Conservation (phyloP, 2,329 filamentous ascomycete genomes). For the Aspergillus fumigatus region DNA sequence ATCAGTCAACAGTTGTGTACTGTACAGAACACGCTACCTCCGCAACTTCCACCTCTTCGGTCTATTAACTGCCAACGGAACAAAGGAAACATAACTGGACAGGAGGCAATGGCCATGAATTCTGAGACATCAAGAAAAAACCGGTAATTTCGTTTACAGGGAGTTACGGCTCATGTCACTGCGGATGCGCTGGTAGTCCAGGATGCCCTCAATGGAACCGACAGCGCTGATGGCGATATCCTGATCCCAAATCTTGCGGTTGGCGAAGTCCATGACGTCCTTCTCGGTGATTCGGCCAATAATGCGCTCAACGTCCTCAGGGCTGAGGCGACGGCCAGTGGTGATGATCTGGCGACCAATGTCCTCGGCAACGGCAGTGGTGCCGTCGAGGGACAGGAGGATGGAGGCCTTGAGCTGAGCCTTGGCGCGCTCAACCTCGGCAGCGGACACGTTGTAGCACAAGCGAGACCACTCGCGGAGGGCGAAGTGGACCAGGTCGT, state of each 20-base stretch:
- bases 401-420: slow-evolving; percentile 98
- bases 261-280: slow-evolving; percentile 95
- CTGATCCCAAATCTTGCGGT: slow-evolving; percentile 94
- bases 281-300: slow-evolving; percentile 88
- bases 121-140: slow-evolving; percentile 16
- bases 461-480: slow-evolving; percentile 98
- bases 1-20: slow-evolving; percentile 30
- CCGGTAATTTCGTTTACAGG: slow-evolving; percentile 23
- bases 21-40: slow-evolving; percentile 29
- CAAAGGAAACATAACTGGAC: slow-evolving; percentile 13
- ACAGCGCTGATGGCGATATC: slow-evolving; percentile 92
- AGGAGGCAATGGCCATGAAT: slow-evolving; percentile 12
- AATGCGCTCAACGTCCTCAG: slow-evolving; percentile 89
- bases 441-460: slow-evolving; percentile 77
- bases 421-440: slow-evolving; percentile 97
- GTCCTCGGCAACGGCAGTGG: slow-evolving; percentile 94
- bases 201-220: slow-evolving; percentile 80
- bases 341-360: slow-evolving; percentile 98
- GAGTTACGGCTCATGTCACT: slow-evolving; percentile 81
- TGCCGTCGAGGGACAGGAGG: slow-evolving; percentile 93
- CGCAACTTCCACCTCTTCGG: slow-evolving; percentile 20
- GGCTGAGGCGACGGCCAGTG: slow-evolving; percentile 84
- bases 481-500: slow-evolving; percentile 96
- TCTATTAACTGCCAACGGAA: slow-evolving; percentile 25
- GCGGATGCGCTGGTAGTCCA: slow-evolving; percentile 53